Base-by-base conservation (phyloP, 2,329 filamentous ascomycete species). In the Calonectria fujianensis region DNA sequence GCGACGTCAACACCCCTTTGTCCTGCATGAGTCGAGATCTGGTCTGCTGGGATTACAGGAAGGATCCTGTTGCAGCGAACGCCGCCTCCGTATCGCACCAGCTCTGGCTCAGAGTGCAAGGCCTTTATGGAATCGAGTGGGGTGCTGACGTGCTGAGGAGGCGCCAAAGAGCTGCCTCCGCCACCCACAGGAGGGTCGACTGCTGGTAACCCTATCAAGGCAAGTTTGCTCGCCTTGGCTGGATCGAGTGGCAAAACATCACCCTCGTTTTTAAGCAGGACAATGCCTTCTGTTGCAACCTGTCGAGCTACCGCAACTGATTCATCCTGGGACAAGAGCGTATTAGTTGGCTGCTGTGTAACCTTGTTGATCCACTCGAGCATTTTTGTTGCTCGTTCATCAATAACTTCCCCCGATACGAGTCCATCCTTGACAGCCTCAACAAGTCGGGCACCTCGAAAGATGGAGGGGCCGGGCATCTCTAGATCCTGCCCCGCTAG, bases 301-400 rank as follows among this genome's bases (percentile, higher is more conserved):
- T 39, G n/a, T 61, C 57, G 37, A 29, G 57, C 57, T 1, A 35
- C 35, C 1, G 10, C 20, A 18, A 14, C n/a, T 2, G 57, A 27
- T 16, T 61, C 57, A 11, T 61, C n/a, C 11, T 61, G n/a, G 4
- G 57, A 61, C 3, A 61, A 29, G 2, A 24, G 35, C 2, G 32
- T 1, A 5, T 4, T 29, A 1, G 35, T 61, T 4, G 57, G 24
- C 9, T 41, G 4, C 2, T 14, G 57, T 18, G 57, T 41, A 41
- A 61, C 57, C 10, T 61, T 61, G 35, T 61, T 24, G 31, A 61
- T 61, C 57, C 57, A 61, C 35, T 61, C 57, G 7, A 61, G 32
- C 57, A 61, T 61, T 35, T 61, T 61, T 20, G 35, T 61, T 29
- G 57, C 57, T 24, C 57, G 57, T 29, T 61, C 35, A 4, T 61